A percentile compares a stretch with the other conserved stretches of the same genome.
Evolutionary conservation across 169 alveolate species (phyloP).

Genomic region (Plasmodium reichenowi): DNA sequence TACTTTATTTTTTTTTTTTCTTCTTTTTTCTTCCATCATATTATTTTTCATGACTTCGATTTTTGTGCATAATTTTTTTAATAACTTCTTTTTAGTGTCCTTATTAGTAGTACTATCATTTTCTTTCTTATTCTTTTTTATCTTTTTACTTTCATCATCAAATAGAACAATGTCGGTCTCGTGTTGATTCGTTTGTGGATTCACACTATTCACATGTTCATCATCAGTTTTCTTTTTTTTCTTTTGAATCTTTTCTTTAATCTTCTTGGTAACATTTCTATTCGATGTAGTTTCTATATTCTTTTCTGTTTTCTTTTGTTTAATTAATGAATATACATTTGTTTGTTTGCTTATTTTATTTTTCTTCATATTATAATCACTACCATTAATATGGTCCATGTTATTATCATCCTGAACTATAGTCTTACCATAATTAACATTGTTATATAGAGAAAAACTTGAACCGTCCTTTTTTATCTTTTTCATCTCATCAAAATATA

Average conservation of each 20-base stretch:
- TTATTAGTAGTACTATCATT: too few relatives aligned
- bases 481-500: not conserved
- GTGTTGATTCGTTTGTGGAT: conserved; percentile 3
- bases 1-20: not conserved
- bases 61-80: conserved; percentile 20
- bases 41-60: conserved; percentile 7
- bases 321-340: too few relatives aligned
- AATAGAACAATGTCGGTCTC: not conserved
- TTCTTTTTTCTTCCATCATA: not conserved
- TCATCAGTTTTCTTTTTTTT: not conserved
- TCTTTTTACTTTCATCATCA: not conserved
- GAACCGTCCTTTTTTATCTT: not conserved
- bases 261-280: too few relatives aligned
- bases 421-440: too few relatives aligned
- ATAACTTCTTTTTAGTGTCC: not conserved
- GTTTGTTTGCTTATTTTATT: not conserved
- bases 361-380: not conserved
- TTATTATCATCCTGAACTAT: too few relatives aligned
- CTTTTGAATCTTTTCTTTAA: not conserved
- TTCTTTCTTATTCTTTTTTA: not conserved
- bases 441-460: not conserved
- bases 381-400: not conserved
- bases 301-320: not conserved
- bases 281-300: not conserved
- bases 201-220: not conserved